Conservation (phyloP, 176 grass and related monocot genomes). For the Melocanna baccifera region DNA sequence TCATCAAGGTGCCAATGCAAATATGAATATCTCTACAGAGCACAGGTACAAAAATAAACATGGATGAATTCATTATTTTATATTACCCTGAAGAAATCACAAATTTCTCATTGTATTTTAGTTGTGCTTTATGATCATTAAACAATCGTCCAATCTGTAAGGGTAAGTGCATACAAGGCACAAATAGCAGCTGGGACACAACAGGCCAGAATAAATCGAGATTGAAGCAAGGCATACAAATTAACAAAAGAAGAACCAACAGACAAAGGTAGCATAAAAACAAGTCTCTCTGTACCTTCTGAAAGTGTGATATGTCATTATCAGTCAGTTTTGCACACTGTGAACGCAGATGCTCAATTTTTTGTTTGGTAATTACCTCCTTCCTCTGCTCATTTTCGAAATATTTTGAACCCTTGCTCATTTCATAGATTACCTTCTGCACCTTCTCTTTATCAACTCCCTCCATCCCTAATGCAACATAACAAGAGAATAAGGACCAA, state of each 20-base stretch:
- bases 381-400: constrained; percentile 94
- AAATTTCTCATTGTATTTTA: not conserved
- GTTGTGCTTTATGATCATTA: not conserved
- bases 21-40: not conserved
- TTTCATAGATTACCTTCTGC: constrained; percentile 80
- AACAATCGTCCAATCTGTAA: not conserved
- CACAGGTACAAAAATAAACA: not conserved
- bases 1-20: not conserved
- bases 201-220: not conserved
- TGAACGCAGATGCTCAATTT: constrained; percentile 61
- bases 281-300: constrained; percentile 44
- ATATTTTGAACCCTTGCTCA: constrained; percentile 95
- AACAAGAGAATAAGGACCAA: constrained; percentile 11
- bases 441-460: constrained; percentile 94
- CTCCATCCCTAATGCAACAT: constrained; percentile 69
- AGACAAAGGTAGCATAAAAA: not conserved
- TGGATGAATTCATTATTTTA: not conserved
- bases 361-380: constrained; percentile 67
- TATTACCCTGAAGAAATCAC: not conserved
- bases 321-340: constrained; percentile 63
- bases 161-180: not conserved
- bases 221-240: constrained; percentile 12
- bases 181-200: no score
- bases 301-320: constrained; percentile 72
- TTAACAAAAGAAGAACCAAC: not conserved